Conservation (phyloP, 108 stramenopile species). For the Cyclostephanos invisitatus region DNA sequence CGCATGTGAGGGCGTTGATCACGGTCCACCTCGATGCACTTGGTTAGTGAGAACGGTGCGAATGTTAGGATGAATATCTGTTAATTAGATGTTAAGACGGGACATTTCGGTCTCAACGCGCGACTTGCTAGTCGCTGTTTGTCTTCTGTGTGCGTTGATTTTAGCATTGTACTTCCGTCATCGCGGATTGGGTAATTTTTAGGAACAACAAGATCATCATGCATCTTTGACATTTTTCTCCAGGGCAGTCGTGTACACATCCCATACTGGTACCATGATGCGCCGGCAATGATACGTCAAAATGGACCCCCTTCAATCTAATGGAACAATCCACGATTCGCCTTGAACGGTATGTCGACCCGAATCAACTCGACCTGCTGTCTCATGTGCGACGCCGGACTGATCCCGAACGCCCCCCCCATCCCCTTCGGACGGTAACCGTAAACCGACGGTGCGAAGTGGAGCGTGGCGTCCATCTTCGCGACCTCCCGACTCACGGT, state of each 20-base stretch:
- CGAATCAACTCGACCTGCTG: slow-evolving; percentile 7
- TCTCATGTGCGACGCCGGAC: slow-evolving; percentile 1
- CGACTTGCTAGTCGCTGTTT: too few relatives aligned
- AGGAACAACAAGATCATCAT: too few relatives aligned
- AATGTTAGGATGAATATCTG: neutral
- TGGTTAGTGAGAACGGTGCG: neutral
- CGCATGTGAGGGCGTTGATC: slow-evolving; percentile 19
- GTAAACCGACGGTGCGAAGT: slow-evolving; percentile 26
- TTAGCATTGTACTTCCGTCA: too few relatives aligned
- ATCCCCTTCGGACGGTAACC: slow-evolving; percentile 23
- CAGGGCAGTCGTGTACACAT: too few relatives aligned
- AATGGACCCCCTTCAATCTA: too few relatives aligned
- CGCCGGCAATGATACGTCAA: too few relatives aligned
- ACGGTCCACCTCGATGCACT: slow-evolving; percentile 29
- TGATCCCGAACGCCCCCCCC: slow-evolving; percentile 11
- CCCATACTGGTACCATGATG: too few relatives aligned
- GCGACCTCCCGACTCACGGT: slow-evolving; percentile 21
- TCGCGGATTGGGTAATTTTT: too few relatives aligned
- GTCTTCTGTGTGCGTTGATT: too few relatives aligned
- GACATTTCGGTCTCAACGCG: too few relatives aligned
- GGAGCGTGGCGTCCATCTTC: slow-evolving; percentile 21
- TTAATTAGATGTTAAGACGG: too few relatives aligned
- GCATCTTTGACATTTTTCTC: too few relatives aligned
- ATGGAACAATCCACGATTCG: slow-evolving; percentile 27
- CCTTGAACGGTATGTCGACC: slow-evolving; percentile 35